These are phyloP conservation scores for Lasiodiplodia citricola DNA, from an alignment of 2,329 filamentous ascomycete species.

Conservation along the genomic window DNA sequence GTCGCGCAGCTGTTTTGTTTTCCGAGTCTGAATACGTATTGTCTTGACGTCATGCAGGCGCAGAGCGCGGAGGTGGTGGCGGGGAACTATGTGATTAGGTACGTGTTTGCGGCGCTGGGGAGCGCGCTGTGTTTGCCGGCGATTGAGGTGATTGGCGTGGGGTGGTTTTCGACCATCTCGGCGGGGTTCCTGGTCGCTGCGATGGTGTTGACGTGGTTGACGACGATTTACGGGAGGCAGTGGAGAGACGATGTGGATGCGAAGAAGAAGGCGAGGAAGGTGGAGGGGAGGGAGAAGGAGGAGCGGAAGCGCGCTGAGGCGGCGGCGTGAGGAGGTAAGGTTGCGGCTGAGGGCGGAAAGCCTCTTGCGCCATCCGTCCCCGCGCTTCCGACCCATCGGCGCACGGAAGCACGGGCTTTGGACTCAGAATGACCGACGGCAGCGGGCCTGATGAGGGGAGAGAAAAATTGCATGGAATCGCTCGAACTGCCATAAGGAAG, in stretches of 20 bases:
- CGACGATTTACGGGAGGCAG: slow-evolving; percentile 55
- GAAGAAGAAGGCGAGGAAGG: slow-evolving; percentile 49
- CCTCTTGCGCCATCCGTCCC: background rate
- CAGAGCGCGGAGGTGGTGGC: slow-evolving; percentile 75
- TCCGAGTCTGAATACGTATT: slow-evolving; percentile 78
- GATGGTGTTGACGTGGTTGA: slow-evolving; percentile 54
- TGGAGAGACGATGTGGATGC: slow-evolving; percentile 63
- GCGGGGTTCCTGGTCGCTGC: slow-evolving; percentile 60
- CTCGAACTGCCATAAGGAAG: background rate
- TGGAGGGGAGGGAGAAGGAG: background rate
- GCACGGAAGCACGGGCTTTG: background rate
- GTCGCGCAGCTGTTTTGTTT: slow-evolving; percentile 78
- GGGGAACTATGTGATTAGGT: slow-evolving; percentile 79
- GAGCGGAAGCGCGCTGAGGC: background rate
- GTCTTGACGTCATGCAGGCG: slow-evolving; percentile 78
- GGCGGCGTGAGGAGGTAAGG: background rate
- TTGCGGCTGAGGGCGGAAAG: background rate
- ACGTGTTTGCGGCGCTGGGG: slow-evolving; percentile 73
- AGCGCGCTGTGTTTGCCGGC: slow-evolving; percentile 76
- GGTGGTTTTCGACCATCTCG: slow-evolving; percentile 79
- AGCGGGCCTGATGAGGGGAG: background rate
- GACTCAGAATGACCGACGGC: background rate
- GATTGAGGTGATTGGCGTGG: slow-evolving; percentile 75
- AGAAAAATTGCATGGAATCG: background rate
- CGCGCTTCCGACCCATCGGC: background rate